A percentile compares a stretch with the other conserved stretches of the same genome.
These are phyloP conservation scores for Zymoseptoria ardabiliae DNA, from an alignment of 2,329 filamentous ascomycete genomes.

Conservation along the genomic window DNA sequence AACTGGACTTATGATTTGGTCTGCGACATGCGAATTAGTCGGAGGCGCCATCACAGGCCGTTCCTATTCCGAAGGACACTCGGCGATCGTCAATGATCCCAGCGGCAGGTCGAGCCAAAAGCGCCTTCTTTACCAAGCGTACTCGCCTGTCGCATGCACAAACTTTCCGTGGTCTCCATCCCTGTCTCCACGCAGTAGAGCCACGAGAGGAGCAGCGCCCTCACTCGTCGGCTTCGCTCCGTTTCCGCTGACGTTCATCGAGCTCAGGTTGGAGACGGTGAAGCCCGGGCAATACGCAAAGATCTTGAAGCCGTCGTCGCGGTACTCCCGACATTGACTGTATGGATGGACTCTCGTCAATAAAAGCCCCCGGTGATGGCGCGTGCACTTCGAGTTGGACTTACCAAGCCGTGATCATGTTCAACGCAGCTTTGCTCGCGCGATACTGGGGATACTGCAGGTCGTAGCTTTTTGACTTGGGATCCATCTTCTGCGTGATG, in stretches of 20 bases:
- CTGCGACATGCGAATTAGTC: not conserved
- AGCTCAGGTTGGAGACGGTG: conserved; percentile 29
- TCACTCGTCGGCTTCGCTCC: conserved; percentile 32
- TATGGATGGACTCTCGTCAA: not conserved
- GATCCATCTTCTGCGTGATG: conserved; percentile 25
- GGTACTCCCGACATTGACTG: conserved; percentile 21
- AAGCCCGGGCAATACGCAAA: conserved; percentile 36
- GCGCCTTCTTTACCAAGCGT: conserved; percentile 6
- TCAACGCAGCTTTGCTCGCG: conserved; percentile 34
- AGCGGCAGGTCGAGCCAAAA: not conserved
- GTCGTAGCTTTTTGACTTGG: conserved; percentile 24
- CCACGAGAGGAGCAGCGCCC: conserved; percentile 29
- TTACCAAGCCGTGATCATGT: conserved; percentile 30
- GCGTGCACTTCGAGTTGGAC: conserved; percentile 2
- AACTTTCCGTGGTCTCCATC: conserved; percentile 25
- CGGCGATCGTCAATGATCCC: not conserved
- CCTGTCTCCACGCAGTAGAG: conserved; percentile 31
- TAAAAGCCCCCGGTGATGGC: not conserved
- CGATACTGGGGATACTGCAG: conserved; percentile 26
- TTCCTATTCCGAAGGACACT: not conserved
- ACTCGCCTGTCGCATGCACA: conserved; percentile 7
- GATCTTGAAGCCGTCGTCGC: conserved; percentile 28
- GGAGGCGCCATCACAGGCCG: not conserved
- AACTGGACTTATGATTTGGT: not conserved
- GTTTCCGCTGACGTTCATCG: conserved; percentile 29